Evolutionary conservation across 1,284 basidiomycete genomes (phyloP).

Genomic region (Cryptococcus sp.): DNA sequence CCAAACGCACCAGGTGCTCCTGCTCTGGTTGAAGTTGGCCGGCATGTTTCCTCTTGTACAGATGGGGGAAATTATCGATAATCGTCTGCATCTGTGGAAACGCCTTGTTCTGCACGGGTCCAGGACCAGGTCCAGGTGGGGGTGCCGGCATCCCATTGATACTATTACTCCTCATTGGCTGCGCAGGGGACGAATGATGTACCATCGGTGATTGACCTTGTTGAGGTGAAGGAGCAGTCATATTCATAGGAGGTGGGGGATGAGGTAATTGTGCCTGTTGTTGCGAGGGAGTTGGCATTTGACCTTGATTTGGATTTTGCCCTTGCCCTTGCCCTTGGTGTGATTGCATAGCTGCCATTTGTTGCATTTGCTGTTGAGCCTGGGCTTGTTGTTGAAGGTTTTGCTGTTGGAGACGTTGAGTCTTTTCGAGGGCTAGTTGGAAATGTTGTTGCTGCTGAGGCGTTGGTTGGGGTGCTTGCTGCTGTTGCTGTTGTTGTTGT

Average conservation of each 20-base stretch:
- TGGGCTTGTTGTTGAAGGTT: constrained; percentile 1
- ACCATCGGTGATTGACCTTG: not conserved
- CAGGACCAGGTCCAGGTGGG: constrained; percentile 2
- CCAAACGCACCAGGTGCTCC: constrained; percentile 22
- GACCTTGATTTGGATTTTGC: constrained; percentile 9
- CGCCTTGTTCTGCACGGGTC: not conserved
- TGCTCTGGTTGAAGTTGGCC: constrained; percentile 28
- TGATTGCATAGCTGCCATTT: constrained; percentile 9
- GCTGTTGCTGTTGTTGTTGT: constrained; percentile 8
- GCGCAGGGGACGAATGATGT: not conserved
- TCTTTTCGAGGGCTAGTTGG: constrained; percentile 5
- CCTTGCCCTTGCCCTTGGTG: too few relatives aligned
- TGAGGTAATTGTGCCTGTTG: constrained; percentile 1
- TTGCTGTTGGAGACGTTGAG: not conserved
- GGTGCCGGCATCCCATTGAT: not conserved
- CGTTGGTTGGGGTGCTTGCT: constrained; percentile 2
- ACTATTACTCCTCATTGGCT: too few relatives aligned
- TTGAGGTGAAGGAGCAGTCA: not conserved
- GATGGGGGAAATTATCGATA: constrained; percentile 32
- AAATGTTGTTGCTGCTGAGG: constrained; percentile 1
- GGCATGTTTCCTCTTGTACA: constrained; percentile 27
- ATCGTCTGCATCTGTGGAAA: constrained; percentile 15
- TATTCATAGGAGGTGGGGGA: not conserved
- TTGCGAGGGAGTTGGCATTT: constrained; percentile 16
- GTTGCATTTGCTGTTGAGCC: constrained; percentile 7